These are phyloP conservation scores for Blastocystis hominis DNA, from an alignment of 352 stramenopile genomes.

Conservation along the genomic window DNA sequence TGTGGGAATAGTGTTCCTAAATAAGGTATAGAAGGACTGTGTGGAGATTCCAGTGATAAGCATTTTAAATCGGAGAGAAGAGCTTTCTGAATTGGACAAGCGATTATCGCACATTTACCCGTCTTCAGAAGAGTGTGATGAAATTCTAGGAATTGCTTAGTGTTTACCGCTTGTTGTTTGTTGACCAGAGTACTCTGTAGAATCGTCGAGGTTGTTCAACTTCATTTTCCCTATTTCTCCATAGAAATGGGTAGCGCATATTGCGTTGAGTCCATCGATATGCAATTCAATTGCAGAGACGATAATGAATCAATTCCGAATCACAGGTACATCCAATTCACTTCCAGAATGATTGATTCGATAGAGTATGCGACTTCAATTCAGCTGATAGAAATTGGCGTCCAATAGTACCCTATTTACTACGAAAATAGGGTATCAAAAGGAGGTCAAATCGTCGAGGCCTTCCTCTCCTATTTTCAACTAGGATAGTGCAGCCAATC, in stretches of 20 bases:
- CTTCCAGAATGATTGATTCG: not conserved
- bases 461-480: constrained; percentile 50
- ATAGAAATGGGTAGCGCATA: not conserved
- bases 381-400: too few relatives aligned
- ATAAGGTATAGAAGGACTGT: constrained; percentile 10
- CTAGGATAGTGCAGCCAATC: constrained; percentile 26
- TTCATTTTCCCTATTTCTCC: not conserved
- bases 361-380: not conserved
- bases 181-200: not conserved
- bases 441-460: not conserved
- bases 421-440: not conserved
- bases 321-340: not conserved
- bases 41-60: not conserved
- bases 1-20: not conserved
- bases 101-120: not conserved
- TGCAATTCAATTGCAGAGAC: not conserved
- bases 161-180: not conserved
- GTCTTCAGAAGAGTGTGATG: not conserved
- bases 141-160: constrained; percentile 6
- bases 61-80: not conserved
- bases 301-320: not conserved
- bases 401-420: not conserved
- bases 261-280: not conserved
- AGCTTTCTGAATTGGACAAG: not conserved
- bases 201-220: not conserved